Base-by-base conservation (phyloP, 164 flowering plant genomes). In the Kingdonia uniflora region DNA sequence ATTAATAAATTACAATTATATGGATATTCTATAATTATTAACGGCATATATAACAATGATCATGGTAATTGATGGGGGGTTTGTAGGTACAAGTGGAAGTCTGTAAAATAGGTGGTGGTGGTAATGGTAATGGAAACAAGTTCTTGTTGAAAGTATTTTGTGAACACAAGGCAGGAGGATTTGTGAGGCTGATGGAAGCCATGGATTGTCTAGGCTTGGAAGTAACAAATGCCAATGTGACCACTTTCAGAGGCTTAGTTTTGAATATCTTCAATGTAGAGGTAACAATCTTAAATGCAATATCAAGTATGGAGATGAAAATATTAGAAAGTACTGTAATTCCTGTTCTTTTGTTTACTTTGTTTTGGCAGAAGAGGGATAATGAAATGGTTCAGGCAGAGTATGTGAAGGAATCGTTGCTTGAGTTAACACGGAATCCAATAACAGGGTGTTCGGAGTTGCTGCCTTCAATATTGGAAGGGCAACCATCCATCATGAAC, bases 301-400 rank as follows among this genome's bases (percentile, higher is more conserved):
- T 24, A 5, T n/a, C 13, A 19, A 8, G 11, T 8, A 16, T 11
- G 24, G 13, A 20, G 0, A 45, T 45, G n/a, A n/a, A 16, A 3
- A 19, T 6, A 45, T 16, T 17, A 5, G 11, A 1, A 1, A n/a
- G 2, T 29, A 24, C 1, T 12, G 6, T 15, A 29, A 16, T 6
- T 50, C 5, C 2, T n/a, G n/a, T n/a, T n/a, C 10, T 50, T 50
- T 33, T 13, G 17, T 49, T 49, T 25, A 49, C 21, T 45, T 25
- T 29, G 26, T 25, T 25, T 13, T 56, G 7, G 48, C 82, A 85
- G 97, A 85, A 68, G 58, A 84, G 70, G 66, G 87, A 80, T 51
- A 67, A 69, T 51, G 95, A 79, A 59, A 66, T 70, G 55, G 74
- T 85, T 49, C 77, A 85, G 59, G 92, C 91, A 16, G 85, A 88